These are phyloP conservation scores for Phytophthora agathidicida DNA, from an alignment of 352 stramenopile species.

Conservation along the genomic window DNA sequence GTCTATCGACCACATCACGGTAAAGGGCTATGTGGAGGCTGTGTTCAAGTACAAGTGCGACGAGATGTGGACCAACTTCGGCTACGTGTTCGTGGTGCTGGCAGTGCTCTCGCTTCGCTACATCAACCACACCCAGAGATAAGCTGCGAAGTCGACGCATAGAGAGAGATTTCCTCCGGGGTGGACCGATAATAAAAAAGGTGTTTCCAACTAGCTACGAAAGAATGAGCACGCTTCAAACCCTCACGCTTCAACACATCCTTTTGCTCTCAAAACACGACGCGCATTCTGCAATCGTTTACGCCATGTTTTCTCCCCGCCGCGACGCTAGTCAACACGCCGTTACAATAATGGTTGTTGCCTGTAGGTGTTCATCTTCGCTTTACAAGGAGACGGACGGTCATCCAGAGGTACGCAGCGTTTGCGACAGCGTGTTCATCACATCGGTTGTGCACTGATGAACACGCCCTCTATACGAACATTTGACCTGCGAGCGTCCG, in stretches of 20 bases:
- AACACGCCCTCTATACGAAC: background rate
- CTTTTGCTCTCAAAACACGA: too few relatives aligned
- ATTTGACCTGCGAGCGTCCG: background rate
- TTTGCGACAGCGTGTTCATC: constrained; percentile 12
- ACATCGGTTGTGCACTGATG: background rate
- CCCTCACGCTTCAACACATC: too few relatives aligned
- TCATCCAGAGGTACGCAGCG: background rate
- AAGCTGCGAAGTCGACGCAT: too few relatives aligned
- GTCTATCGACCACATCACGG: constrained; percentile 17
- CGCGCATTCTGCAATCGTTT: too few relatives aligned
- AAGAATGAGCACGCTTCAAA: too few relatives aligned
- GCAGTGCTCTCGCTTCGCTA: constrained; percentile 36
- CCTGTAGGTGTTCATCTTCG: background rate
- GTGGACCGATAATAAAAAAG: too few relatives aligned
- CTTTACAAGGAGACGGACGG: background rate
- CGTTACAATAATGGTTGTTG: too few relatives aligned
- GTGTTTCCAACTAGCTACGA: too few relatives aligned
- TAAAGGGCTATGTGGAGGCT: constrained; percentile 24
- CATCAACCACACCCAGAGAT: constrained; percentile 43
- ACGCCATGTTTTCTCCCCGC: constrained; percentile 1
- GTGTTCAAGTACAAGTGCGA: constrained; percentile 30
- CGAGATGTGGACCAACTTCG: constrained; percentile 33
- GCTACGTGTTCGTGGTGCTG: constrained; percentile 24
- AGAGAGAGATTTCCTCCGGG: too few relatives aligned
- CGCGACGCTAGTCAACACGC: background rate